A percentile compares a stretch with the other conserved stretches of the same genome.
phyloP scores from a whole-genome alignment of 2,329 filamentous ascomycete genomes.

The Emergomyces orientalis region DNA sequence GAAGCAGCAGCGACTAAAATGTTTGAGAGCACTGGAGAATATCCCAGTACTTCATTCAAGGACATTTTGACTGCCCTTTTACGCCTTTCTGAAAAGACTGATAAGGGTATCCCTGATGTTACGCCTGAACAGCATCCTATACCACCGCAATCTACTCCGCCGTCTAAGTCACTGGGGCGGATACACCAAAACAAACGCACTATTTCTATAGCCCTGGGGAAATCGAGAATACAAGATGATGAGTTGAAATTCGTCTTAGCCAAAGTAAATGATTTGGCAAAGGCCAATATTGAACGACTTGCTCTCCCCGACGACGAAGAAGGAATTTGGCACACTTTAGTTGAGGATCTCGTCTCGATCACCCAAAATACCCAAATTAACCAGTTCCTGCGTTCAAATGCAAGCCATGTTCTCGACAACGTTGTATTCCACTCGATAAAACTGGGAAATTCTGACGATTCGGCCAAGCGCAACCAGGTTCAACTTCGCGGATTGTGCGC shows the following conservation, averaged over 20 bases:
- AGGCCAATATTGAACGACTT: conserved; percentile 66
- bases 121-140: conserved; percentile 48
- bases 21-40: conserved; percentile 86
- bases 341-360: conserved; percentile 44
- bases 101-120: conserved; percentile 40
- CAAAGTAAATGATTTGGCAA: conserved; percentile 63
- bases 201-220: conserved; percentile 34
- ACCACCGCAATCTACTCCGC: conserved; percentile 19
- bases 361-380: conserved; percentile 31
- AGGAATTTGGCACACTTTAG: conserved; percentile 68
- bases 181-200: conserved; percentile 32
- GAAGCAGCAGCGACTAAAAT: conserved; percentile 78
- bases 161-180: conserved; percentile 21
- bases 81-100: conserved; percentile 47
- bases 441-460: conserved; percentile 28
- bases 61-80: conserved; percentile 69
- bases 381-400: conserved; percentile 37
- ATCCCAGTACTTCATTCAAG: conserved; percentile 71
- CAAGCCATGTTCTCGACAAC: conserved; percentile 53
- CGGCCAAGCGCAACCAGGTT: conserved; percentile 48
- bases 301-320: conserved; percentile 55
- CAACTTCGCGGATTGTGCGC: conserved; percentile 64
- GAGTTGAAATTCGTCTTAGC: conserved; percentile 51
- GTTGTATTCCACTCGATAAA: conserved; percentile 38
- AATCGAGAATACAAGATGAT: conserved; percentile 35